A percentile compares a stretch with the other conserved stretches of the same genome.
Evolutionary conservation across 2,329 filamentous ascomycete species (phyloP).

Genomic region (Periconia digitata): DNA sequence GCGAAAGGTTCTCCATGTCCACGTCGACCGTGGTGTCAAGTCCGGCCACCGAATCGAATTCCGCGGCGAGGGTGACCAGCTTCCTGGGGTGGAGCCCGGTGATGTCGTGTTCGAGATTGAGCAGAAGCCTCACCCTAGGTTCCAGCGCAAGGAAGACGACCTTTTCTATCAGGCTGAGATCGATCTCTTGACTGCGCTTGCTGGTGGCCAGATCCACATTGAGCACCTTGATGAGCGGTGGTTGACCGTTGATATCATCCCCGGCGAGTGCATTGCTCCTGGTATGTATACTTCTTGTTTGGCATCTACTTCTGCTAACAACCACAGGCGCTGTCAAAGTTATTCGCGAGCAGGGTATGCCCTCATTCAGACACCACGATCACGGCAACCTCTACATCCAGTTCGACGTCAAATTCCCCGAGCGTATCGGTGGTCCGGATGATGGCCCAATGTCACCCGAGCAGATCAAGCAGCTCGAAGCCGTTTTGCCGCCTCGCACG

Average conservation of each 20-base stretch:
- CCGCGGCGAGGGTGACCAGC: slow-evolving; percentile 93
- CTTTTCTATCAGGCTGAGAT: slow-evolving; percentile 94
- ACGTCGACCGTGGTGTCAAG: slow-evolving; percentile 92
- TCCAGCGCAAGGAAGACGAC: slow-evolving; percentile 95
- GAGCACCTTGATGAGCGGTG: slow-evolving; percentile 98
- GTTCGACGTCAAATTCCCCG: slow-evolving; percentile 96
- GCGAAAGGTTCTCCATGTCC: slow-evolving; percentile 96
- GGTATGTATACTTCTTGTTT: slow-evolving; percentile 59
- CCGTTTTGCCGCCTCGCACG: slow-evolving; percentile 74
- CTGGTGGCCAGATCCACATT: slow-evolving; percentile 85
- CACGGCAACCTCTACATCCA: slow-evolving; percentile 95
- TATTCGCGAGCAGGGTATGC: slow-evolving; percentile 96
- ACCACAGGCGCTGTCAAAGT: slow-evolving; percentile 81
- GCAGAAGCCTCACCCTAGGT: slow-evolving; percentile 95
- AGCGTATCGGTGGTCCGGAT: slow-evolving; percentile 47
- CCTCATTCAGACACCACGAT: slow-evolving; percentile 91
- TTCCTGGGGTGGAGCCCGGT: slow-evolving; percentile 87
- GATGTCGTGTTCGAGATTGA: slow-evolving; percentile 99
- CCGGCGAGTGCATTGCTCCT: slow-evolving; percentile 91
- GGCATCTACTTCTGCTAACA: slow-evolving; percentile 17
- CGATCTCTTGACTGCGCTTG: slow-evolving; percentile 90
- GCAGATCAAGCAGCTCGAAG: slow-evolving; percentile 77
- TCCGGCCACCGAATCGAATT: slow-evolving; percentile 97
- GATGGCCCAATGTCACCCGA: slow-evolving; percentile 57
- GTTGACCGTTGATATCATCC: slow-evolving; percentile 88